Evolutionary conservation across 2,329 filamentous ascomycete species (phyloP), one percentile per base, ranked within the genome.

Genomic region (Didymella pinodella): DNA sequence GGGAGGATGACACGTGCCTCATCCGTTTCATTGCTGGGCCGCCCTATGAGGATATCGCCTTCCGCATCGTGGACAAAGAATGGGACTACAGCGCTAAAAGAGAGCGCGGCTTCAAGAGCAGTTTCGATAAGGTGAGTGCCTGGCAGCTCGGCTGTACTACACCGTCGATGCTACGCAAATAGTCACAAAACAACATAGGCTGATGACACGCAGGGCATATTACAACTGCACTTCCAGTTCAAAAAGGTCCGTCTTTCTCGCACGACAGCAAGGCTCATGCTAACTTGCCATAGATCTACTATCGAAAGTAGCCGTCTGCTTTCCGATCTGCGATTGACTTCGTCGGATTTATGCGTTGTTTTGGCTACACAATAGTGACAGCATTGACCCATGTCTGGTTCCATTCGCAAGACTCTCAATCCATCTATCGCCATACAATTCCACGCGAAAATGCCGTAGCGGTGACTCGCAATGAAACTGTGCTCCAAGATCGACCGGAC

Each of bases 11-110:
- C 77, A 99, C 94, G 0, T 99, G 95, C 77, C 82, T 99, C 61
- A 97, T 99, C 69, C 88, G 93, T 25, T 99, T 99, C 80, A 91
- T 97, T 73, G 92, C 94, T 25, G 95, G 96, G 0, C 91, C 94
- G 4, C 95, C 95, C 5, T 99, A 99, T 75, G 92, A 97, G 77
- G 95, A 99, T 72, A 90, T 99, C 73, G 95, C 94, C 8, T 99
- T 99, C 74, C 88, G 94, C 38, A 97, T 99, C 66, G 93, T 99
- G 38, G 95, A 99, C 78, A 94, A 95, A 65, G 95, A 99, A 79
- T 99, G 95, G 95, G 95, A 99, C 78, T 99, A 97, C 76, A 97
- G 92, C 76, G 92, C 94, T 2, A 98, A 97, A 80, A 87, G 90
- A 69, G 95, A 99, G 70, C 86, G 95, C 59, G 96, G 95, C 1